Evolutionary conservation across 2,329 filamentous ascomycete species (phyloP).

Genomic region (Colletotrichum costaricense): DNA sequence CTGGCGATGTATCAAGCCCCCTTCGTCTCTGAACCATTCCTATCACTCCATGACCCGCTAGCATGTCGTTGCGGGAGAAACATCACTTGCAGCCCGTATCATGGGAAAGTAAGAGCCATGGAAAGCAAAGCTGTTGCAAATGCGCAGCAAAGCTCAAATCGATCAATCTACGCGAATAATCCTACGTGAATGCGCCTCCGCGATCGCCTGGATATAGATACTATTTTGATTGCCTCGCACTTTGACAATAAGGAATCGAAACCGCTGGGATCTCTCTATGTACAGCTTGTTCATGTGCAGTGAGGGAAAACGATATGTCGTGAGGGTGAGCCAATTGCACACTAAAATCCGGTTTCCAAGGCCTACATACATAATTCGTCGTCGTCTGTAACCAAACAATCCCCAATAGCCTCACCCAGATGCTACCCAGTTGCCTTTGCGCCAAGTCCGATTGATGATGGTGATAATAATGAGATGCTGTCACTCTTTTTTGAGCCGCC

Average conservation of each 20-base stretch:
- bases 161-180: neutral
- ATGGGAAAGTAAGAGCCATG: neutral
- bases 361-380: conserved; percentile 10
- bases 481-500: conserved; percentile 28
- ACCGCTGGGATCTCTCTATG: conserved; percentile 5
- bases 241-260: conserved; percentile 9
- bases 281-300: conserved; percentile 6
- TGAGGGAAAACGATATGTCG: neutral
- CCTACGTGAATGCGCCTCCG: neutral
- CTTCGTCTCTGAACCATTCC: too few species aligned
- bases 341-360: neutral
- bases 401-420: conserved; percentile 19
- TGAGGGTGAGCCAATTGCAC: conserved; percentile 1
- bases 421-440: conserved; percentile 24
- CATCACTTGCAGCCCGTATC: neutral
- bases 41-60: too few species aligned
- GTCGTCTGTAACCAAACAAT: conserved; percentile 21
- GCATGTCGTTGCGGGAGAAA: too few species aligned
- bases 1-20: too few species aligned
- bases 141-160: neutral
- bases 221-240: conserved; percentile 8
- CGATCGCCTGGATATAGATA: neutral
- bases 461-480: conserved; percentile 28
- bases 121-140: neutral
- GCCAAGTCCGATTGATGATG: conserved; percentile 18